phyloP scores from a whole-genome alignment of 768 basidiomycete genomes.

The Gymnopilus dilepis region DNA sequence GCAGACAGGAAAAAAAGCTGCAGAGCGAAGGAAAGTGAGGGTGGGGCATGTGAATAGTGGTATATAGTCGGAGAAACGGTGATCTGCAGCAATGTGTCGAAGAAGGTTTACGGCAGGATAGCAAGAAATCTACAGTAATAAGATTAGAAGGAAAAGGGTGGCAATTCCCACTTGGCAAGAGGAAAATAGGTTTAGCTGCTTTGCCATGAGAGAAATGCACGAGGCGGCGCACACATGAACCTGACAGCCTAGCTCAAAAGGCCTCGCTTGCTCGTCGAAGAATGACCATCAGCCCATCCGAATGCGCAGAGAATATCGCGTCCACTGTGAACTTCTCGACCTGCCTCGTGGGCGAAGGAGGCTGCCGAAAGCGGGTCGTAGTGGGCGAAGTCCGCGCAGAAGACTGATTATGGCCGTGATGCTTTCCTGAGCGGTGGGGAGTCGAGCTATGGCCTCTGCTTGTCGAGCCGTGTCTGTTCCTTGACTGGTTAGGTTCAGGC shows the following conservation, averaged over 20 bases:
- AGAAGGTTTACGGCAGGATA: background rate
- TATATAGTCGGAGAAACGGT: too few species aligned
- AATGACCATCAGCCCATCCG: slow-evolving; percentile 84
- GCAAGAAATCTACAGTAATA: slow-evolving; percentile 7
- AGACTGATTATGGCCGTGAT: background rate
- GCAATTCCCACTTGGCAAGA: too few species aligned
- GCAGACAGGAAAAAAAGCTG: too few species aligned
- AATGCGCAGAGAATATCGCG: slow-evolving; percentile 85
- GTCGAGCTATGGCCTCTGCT: slow-evolving; percentile 9
- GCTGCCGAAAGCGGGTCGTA: background rate
- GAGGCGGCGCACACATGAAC: too few species aligned
- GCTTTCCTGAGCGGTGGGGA: background rate
- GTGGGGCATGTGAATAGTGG: too few species aligned
- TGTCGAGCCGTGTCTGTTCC: slow-evolving; percentile 31
- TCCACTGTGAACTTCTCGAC: slow-evolving; percentile 63
- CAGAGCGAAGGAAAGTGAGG: too few species aligned
- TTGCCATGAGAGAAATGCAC: too few species aligned
- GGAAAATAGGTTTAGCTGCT: too few species aligned
- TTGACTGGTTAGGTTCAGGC: slow-evolving; percentile 15
- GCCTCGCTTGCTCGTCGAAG: slow-evolving; percentile 52
- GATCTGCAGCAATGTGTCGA: too few species aligned
- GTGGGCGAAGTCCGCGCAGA: slow-evolving; percentile 9
- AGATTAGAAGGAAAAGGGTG: too few species aligned
- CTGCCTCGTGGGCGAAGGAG: slow-evolving; percentile 19
- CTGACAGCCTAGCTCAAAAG: too few species aligned